Conservation (phyloP, 805 yeast species). For the Schwanniomyces polymorphus region DNA sequence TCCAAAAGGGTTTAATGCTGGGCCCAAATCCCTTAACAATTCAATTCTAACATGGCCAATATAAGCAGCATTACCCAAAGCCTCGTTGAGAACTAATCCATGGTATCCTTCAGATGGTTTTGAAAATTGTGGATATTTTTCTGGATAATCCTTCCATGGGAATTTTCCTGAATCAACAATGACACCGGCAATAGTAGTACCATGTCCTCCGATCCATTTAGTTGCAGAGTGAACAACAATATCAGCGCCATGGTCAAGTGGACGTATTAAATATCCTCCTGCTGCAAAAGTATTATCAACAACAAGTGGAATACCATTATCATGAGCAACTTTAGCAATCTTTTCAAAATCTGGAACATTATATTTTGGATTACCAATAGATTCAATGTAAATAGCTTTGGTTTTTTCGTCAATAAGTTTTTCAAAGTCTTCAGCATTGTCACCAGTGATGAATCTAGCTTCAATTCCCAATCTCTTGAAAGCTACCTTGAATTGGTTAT, state of each 20-base stretch:
- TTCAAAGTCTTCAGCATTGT: conserved; percentile 70
- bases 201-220: conserved; percentile 98
- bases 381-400: conserved; percentile 85
- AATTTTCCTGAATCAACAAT: conserved; percentile 89
- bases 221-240: conserved; percentile 93
- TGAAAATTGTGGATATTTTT: conserved; percentile 88
- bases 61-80: conserved; percentile 77
- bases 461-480: conserved; percentile 88
- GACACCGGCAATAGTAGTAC: conserved; percentile 91
- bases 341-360: conserved; percentile 89
- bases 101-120: conserved; percentile 93
- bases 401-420: conserved; percentile 78
- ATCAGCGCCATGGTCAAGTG: conserved; percentile 88
- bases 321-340: conserved; percentile 74
- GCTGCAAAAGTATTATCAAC: conserved; percentile 98
- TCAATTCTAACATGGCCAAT: conserved; percentile 81
- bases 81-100: conserved; percentile 79
- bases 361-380: conserved; percentile 91
- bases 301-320: conserved; percentile 83
- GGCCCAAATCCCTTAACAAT: conserved; percentile 89
- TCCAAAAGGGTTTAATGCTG: conserved; percentile 84
- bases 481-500: conserved; percentile 90
- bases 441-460: conserved; percentile 82
- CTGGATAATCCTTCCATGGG: conserved; percentile 84
- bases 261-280: conserved; percentile 85